A percentile compares a stretch with the other conserved stretches of the same genome.
Conservation (phyloP, 805 yeast genomes). For the Pichia ethanolica region DNA sequence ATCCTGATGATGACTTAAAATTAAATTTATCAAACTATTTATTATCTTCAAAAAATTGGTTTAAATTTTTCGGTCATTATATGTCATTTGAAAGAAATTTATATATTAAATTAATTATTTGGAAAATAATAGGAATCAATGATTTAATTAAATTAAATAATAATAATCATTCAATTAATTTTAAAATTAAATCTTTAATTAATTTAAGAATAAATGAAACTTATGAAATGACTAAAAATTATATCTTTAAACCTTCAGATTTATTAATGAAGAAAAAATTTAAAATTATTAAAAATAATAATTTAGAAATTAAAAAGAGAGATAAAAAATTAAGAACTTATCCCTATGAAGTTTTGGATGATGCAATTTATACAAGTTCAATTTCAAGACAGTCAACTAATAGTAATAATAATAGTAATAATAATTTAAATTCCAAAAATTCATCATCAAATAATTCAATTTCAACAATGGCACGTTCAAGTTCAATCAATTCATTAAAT, state of each 20-base stretch:
- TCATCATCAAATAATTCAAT: neutral
- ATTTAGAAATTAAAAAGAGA: conserved; percentile 7
- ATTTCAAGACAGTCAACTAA: neutral
- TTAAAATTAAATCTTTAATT: conserved; percentile 16
- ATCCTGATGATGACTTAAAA: conserved; percentile 33
- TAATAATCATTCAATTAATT: conserved; percentile 13
- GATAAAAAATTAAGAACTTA: conserved; percentile 42
- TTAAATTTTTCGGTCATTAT: conserved; percentile 65
- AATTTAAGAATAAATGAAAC: conserved; percentile 28
- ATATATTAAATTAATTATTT: conserved; percentile 57
- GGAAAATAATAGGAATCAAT: conserved; percentile 43
- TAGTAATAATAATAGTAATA: no score
- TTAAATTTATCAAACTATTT: conserved; percentile 49
- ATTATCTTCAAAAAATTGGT: conserved; percentile 44
- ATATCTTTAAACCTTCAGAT: conserved; percentile 22
- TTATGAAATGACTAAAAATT: conserved; percentile 16
- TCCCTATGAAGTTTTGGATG: conserved; percentile 60
- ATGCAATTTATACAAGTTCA: conserved; percentile 42
- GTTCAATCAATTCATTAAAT: neutral
- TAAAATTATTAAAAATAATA: conserved; percentile 24
- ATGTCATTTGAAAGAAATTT: conserved; percentile 67
- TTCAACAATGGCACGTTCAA: neutral
- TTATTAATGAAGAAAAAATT: conserved; percentile 45
- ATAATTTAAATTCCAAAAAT: neutral
- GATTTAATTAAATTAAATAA: conserved; percentile 8